Conservation (phyloP, 495 filamentous ascomycete genomes). For the Penicillium atrosanguineum region DNA sequence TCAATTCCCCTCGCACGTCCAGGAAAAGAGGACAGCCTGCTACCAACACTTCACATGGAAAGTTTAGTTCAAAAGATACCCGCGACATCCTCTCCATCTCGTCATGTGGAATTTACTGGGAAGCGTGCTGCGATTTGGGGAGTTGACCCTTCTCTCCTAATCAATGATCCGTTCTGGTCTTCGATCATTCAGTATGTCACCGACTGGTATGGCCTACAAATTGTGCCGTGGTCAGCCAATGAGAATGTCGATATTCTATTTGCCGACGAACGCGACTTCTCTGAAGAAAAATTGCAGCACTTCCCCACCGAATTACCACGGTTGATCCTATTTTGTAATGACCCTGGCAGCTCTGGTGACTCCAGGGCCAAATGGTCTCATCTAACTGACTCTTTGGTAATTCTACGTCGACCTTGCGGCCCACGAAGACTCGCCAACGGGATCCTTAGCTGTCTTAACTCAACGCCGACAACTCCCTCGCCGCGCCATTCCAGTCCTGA, state of each 20-base stretch:
- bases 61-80: neutral
- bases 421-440: constrained; percentile 60
- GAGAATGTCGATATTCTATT: constrained; percentile 31
- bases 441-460: constrained; percentile 31
- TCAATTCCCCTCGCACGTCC: constrained; percentile 26
- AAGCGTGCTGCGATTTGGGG: neutral
- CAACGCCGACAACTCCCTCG: neutral
- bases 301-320: constrained; percentile 19
- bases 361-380: constrained; percentile 19
- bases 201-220: constrained; percentile 37
- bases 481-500: neutral
- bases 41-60: neutral
- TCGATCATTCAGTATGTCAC: constrained; percentile 25
- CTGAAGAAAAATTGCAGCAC: neutral
- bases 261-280: constrained; percentile 30
- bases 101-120: neutral
- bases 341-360: neutral
- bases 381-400: constrained; percentile 27
- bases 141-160: neutral
- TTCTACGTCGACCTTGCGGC: constrained; percentile 51
- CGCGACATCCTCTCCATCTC: neutral
- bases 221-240: constrained; percentile 23
- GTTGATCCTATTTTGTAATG: neutral
- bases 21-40: neutral
- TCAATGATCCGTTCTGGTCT: neutral